A percentile compares a stretch with the other conserved stretches of the same genome.
These are phyloP conservation scores for Fusarium oxysporum DNA, from an alignment of 2,329 filamentous ascomycete genomes.

Conservation along the genomic window DNA sequence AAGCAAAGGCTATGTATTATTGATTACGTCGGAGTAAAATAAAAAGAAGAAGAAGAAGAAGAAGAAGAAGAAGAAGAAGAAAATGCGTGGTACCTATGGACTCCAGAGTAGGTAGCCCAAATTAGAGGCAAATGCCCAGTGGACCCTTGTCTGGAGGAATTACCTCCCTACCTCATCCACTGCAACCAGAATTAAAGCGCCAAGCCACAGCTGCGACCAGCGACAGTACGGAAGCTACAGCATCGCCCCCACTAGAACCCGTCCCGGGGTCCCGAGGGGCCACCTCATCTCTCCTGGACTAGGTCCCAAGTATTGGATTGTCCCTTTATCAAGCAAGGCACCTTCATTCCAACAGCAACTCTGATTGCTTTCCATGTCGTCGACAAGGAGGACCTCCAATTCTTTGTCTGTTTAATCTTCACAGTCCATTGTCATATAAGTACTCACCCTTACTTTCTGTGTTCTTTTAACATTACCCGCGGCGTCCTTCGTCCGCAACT, in stretches of 20 bases:
- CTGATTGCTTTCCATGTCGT: slow-evolving; percentile 17
- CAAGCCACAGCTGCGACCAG: slow-evolving; percentile 24
- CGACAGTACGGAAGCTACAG: slow-evolving; percentile 20
- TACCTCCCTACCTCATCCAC: slow-evolving; percentile 4
- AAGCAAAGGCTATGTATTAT: not conserved
- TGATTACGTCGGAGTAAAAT: no score
- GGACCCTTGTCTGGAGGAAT: slow-evolving; percentile 26
- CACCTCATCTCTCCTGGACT: slow-evolving; percentile 35
- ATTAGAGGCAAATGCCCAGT: slow-evolving; percentile 25
- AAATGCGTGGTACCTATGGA: not conserved
- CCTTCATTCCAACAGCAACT: slow-evolving; percentile 34
- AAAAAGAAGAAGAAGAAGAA: not conserved
- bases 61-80: not conserved
- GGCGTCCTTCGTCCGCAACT: slow-evolving; percentile 35
- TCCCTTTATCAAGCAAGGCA: slow-evolving; percentile 24
- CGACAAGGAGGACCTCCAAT: slow-evolving; percentile 1
- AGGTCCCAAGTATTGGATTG: not conserved
- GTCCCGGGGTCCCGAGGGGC: slow-evolving; percentile 35
- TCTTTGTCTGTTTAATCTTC: slow-evolving; percentile 11
- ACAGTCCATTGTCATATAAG: slow-evolving; percentile 11
- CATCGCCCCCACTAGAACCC: slow-evolving; percentile 27
- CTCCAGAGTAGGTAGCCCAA: not conserved
- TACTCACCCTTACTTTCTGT: slow-evolving; percentile 12
- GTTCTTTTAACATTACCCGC: slow-evolving; percentile 13
- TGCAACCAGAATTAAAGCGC: slow-evolving; percentile 19